These are phyloP conservation scores for Stellera chamaejasme DNA, from an alignment of 345 rosid genomes.

Conservation along the genomic window DNA sequence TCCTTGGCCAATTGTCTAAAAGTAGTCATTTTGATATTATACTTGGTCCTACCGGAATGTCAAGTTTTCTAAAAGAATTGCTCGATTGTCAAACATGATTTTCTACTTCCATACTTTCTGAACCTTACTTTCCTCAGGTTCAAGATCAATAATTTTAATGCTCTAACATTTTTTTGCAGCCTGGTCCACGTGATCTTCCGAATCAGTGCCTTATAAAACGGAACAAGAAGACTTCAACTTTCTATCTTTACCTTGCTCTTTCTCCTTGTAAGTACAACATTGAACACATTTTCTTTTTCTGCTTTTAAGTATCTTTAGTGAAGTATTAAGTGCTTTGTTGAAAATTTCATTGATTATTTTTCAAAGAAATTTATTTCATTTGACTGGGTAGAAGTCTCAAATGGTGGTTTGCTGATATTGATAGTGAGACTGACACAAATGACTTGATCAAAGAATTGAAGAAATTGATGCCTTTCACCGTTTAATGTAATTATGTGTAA, in stretches of 20 bases:
- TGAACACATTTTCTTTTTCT: background rate
- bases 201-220: slow-evolving; percentile 76
- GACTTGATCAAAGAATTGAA: slow-evolving; percentile 18
- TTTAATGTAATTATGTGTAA: too few relatives aligned
- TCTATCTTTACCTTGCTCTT: slow-evolving; percentile 64
- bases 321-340: background rate
- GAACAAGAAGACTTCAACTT: slow-evolving; percentile 66
- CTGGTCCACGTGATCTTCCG: slow-evolving; percentile 60
- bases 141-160: background rate
- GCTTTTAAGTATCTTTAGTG: background rate
- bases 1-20: too few relatives aligned
- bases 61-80: too few relatives aligned
- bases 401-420: too few relatives aligned
- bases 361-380: too few relatives aligned
- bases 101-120: too few relatives aligned
- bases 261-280: slow-evolving; percentile 54
- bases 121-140: too few relatives aligned
- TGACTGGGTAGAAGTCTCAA: background rate
- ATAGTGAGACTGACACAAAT: slow-evolving; percentile 7
- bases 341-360: too few relatives aligned
- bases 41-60: too few relatives aligned
- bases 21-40: too few relatives aligned
- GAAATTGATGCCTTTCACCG: too few relatives aligned
- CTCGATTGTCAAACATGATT: too few relatives aligned
- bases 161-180: slow-evolving; percentile 30